Conservation (phyloP, 805 yeast species). For the Nakazawaea siamensis region DNA sequence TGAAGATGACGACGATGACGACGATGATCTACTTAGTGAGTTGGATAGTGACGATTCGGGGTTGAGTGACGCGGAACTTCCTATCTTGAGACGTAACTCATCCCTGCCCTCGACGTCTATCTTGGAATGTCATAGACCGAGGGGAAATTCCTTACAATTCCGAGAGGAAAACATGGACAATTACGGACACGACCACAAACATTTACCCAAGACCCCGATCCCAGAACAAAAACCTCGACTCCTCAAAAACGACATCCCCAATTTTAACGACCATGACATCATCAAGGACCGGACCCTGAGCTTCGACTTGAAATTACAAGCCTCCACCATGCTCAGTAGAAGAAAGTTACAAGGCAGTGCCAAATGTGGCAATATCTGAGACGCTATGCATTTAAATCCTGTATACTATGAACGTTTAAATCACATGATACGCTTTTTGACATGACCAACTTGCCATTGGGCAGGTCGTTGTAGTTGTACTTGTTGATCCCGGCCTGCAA, state of each 20-base stretch:
- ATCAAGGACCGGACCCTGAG: slow-evolving; percentile 8
- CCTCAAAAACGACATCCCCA: not conserved
- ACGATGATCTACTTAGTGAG: slow-evolving; percentile 1
- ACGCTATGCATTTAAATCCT: not conserved
- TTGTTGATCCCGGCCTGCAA: slow-evolving; percentile 43
- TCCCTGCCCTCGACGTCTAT: slow-evolving; percentile 7
- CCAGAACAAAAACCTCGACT: slow-evolving; percentile 2
- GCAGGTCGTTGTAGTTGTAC: slow-evolving; percentile 49
- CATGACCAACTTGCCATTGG: slow-evolving; percentile 42
- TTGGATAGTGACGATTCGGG: slow-evolving; percentile 14
- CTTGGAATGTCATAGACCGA: no score
- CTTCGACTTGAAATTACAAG: slow-evolving; percentile 51
- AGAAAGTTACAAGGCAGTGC: slow-evolving; percentile 26
- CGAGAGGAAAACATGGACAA: not conserved
- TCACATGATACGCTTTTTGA: slow-evolving; percentile 13
- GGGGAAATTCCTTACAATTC: no score
- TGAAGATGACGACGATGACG: slow-evolving; percentile 8
- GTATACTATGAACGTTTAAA: slow-evolving; percentile 12
- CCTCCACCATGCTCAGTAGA: slow-evolving; percentile 55
- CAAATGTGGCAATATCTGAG: slow-evolving; percentile 13
- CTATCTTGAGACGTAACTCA: slow-evolving; percentile 10
- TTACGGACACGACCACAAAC: slow-evolving; percentile 1
- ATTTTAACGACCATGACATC: not conserved
- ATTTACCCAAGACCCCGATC: slow-evolving; percentile 7
- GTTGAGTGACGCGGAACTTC: slow-evolving; percentile 13